Evolutionary conservation across 2,329 filamentous ascomycete genomes (phyloP).

Genomic region (Stagonosporopsis cucurbitacearum): DNA sequence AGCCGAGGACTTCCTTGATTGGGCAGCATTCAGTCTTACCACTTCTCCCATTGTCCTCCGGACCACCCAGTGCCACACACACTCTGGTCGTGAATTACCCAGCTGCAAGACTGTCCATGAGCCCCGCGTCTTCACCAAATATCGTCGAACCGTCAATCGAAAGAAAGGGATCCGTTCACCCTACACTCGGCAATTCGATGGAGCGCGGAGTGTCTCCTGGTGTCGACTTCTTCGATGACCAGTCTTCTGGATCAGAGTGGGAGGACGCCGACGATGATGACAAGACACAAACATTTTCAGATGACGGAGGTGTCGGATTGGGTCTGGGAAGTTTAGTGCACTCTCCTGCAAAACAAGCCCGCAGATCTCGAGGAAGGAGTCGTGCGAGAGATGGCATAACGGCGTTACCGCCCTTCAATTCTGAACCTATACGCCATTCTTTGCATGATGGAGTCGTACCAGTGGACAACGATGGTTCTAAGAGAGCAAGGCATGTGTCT

Average conservation of each 20-base stretch:
- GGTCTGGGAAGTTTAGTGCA: constrained; percentile 16
- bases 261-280: constrained; percentile 31
- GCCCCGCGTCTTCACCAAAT: constrained; percentile 38
- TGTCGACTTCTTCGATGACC: constrained; percentile 40
- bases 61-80: constrained; percentile 23
- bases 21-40: constrained; percentile 22
- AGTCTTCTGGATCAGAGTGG: constrained; percentile 33
- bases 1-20: constrained; percentile 10
- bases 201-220: constrained; percentile 26
- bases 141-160: constrained; percentile 31
- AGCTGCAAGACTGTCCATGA: constrained; percentile 37
- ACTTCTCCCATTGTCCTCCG: constrained; percentile 15
- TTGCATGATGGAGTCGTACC: not conserved
- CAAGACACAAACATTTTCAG: constrained; percentile 22
- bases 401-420: constrained; percentile 25
- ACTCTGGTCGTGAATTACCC: constrained; percentile 34
- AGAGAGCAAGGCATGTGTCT: constrained; percentile 33
- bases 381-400: constrained; percentile 22
- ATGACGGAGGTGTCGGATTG: constrained; percentile 1
- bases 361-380: constrained; percentile 17
- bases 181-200: constrained; percentile 35
- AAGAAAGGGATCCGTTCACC: constrained; percentile 32
- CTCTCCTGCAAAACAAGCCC: not conserved
- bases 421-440: constrained; percentile 8
- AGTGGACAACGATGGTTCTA: constrained; percentile 10